These are phyloP conservation scores for Tylopilus sp. DNA, from an alignment of 768 basidiomycete genomes.

Conservation along the genomic window DNA sequence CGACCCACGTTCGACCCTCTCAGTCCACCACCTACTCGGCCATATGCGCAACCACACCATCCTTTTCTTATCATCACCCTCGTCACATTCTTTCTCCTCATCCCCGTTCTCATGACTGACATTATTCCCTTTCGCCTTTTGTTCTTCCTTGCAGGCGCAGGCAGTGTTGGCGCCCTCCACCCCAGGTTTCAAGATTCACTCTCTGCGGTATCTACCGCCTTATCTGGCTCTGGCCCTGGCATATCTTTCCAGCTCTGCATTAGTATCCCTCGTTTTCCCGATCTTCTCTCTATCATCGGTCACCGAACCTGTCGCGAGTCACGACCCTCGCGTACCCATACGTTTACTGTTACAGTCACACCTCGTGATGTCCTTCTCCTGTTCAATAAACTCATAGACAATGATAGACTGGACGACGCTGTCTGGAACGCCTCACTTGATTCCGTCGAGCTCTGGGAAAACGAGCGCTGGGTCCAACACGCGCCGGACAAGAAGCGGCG, in stretches of 20 bases:
- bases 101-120: conserved; percentile 39
- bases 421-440: conserved; percentile 64
- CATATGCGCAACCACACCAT: conserved; percentile 24
- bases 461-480: conserved; percentile 55
- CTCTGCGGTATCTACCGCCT: neutral
- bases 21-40: neutral
- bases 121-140: conserved; percentile 46
- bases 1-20: neutral
- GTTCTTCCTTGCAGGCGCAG: conserved; percentile 33
- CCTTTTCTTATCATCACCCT: conserved; percentile 38
- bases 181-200: conserved; percentile 5
- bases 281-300: neutral
- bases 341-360: conserved; percentile 14
- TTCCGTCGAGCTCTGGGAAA: conserved; percentile 78
- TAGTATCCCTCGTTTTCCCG: conserved; percentile 5
- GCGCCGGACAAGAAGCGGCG: conserved; percentile 3
- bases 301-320: neutral
- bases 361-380: conserved; percentile 31
- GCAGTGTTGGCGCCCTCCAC: conserved; percentile 13
- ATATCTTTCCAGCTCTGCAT: conserved; percentile 16
- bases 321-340: neutral
- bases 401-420: conserved; percentile 61
- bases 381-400: conserved; percentile 45
- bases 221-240: conserved; percentile 15
- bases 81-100: conserved; percentile 36